Conservation (phyloP, 441 rosid species). For the Bocquillonia castaneifolia region DNA sequence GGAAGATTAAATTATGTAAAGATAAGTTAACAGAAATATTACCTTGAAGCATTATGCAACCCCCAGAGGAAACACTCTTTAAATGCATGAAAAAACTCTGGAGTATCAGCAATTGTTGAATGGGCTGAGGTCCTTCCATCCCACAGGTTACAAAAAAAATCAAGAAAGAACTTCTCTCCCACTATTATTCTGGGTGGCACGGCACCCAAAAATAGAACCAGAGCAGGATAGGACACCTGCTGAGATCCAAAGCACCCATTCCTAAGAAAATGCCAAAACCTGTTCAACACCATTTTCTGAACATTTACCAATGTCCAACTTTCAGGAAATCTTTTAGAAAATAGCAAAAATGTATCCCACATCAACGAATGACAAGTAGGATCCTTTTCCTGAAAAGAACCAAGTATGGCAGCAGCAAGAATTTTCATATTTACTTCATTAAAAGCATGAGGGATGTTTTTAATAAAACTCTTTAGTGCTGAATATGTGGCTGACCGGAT, state of each 20-base stretch:
- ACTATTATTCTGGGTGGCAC: conserved; percentile 53
- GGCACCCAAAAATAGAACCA: conserved; percentile 61
- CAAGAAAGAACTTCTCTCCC: conserved; percentile 65
- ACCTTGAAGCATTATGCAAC: conserved; percentile 70
- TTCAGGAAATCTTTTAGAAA: conserved; percentile 71
- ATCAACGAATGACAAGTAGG: conserved; percentile 80
- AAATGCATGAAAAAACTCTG: conserved; percentile 60
- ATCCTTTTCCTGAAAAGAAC: conserved; percentile 84
- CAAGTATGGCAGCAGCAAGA: conserved; percentile 67
- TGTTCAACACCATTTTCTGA: conserved; percentile 60
- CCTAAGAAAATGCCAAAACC: conserved; percentile 72
- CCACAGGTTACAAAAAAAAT: conserved; percentile 73
- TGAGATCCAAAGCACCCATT: conserved; percentile 88
- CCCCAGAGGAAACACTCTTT: conserved; percentile 88
- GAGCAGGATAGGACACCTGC: conserved; percentile 85
- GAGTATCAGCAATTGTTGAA: conserved; percentile 44
- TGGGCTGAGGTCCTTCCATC: conserved; percentile 61
- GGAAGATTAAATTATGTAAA: conserved; percentile 12
- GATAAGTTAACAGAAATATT: conserved; percentile 20
- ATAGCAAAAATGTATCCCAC: conserved; percentile 83
- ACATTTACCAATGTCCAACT: conserved; percentile 66
- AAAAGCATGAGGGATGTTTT: conserved; percentile 64
- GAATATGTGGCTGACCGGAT: conserved; percentile 80
- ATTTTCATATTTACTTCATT: conserved; percentile 57
- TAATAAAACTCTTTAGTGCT: conserved; percentile 60